These are phyloP conservation scores for Gillenia trifoliata DNA, from an alignment of 306 rosid genomes.

Conservation along the genomic window DNA sequence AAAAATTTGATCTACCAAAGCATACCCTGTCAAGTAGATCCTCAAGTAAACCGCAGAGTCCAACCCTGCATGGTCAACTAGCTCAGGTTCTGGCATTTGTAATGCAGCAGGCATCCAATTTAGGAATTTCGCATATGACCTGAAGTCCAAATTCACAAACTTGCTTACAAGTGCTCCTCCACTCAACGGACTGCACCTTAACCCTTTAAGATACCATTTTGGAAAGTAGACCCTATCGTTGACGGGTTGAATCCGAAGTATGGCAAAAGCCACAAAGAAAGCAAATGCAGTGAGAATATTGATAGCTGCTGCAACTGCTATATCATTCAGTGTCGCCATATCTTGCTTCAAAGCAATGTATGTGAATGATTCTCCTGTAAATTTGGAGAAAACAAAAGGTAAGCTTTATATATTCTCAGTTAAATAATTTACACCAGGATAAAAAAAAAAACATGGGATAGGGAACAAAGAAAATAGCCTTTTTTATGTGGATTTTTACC, in stretches of 20 bases:
- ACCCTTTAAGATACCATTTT: conserved; percentile 92
- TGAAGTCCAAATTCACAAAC: conserved; percentile 87
- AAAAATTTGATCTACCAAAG: background rate
- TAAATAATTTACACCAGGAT: background rate
- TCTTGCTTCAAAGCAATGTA: conserved; percentile 4
- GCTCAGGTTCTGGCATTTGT: conserved; percentile 96
- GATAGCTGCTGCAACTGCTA: conserved; percentile 83
- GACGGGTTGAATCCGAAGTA: conserved; percentile 86
- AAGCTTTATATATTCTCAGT: background rate
- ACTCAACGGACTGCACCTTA: conserved; percentile 69
- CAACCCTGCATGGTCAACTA: conserved; percentile 86
- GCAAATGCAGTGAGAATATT: conserved; percentile 73
- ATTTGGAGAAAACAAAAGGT: background rate
- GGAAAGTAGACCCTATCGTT: conserved; percentile 98
- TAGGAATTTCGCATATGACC: conserved; percentile 65
- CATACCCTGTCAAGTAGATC: conserved; percentile 88
- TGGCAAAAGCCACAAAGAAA: conserved; percentile 74
- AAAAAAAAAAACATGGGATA: background rate
- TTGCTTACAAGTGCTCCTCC: conserved; percentile 63
- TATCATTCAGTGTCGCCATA: conserved; percentile 82
- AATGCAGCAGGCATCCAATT: conserved; percentile 94
- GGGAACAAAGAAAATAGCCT: too few relatives aligned
- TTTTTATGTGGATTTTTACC: background rate
- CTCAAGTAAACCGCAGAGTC: conserved; percentile 91
- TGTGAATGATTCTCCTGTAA: background rate